phyloP scores from a whole-genome alignment of 2,329 filamentous ascomycete genomes.

The Drechmeria coniospora region DNA sequence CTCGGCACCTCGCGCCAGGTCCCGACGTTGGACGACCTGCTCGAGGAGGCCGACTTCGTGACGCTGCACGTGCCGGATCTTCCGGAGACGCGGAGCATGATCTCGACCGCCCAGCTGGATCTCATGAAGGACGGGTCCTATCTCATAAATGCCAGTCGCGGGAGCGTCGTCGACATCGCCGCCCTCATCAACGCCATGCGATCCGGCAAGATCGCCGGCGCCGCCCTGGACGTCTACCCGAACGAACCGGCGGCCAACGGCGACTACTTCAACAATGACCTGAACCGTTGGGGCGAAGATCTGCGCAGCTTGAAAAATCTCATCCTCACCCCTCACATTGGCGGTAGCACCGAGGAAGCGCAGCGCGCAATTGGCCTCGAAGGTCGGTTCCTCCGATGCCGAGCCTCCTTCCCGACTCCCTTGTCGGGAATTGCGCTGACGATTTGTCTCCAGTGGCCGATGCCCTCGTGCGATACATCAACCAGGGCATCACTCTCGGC shows the following conservation, averaged over 20 bases:
- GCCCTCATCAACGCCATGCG: conserved; percentile 80
- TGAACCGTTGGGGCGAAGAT: conserved; percentile 78
- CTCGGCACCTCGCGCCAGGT: conserved; percentile 81
- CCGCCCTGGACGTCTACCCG: conserved; percentile 92
- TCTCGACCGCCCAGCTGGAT: conserved; percentile 61
- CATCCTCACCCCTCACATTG: conserved; percentile 92
- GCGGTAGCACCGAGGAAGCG: conserved; percentile 93
- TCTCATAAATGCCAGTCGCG: conserved; percentile 89
- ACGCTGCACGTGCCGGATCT: conserved; percentile 90
- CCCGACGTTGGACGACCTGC: conserved; percentile 56
- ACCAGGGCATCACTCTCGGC: conserved; percentile 79
- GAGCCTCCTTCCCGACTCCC: background rate
- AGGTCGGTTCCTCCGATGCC: conserved; percentile 23
- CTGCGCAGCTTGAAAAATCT: conserved; percentile 77
- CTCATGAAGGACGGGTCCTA: conserved; percentile 91
- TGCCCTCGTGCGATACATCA: conserved; percentile 84
- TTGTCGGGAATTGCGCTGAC: background rate
- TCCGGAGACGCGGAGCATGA: conserved; percentile 84
- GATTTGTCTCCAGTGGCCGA: conserved; percentile 45
- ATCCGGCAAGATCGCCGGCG: conserved; percentile 74
- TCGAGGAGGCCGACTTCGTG: conserved; percentile 75
- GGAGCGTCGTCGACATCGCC: conserved; percentile 85
- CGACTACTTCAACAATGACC: conserved; percentile 74
- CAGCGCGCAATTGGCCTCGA: conserved; percentile 92
- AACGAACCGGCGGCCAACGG: conserved; percentile 89